Base-by-base conservation (phyloP, 139 green algal genomes). In the Volvox reticuliferus region DNA sequence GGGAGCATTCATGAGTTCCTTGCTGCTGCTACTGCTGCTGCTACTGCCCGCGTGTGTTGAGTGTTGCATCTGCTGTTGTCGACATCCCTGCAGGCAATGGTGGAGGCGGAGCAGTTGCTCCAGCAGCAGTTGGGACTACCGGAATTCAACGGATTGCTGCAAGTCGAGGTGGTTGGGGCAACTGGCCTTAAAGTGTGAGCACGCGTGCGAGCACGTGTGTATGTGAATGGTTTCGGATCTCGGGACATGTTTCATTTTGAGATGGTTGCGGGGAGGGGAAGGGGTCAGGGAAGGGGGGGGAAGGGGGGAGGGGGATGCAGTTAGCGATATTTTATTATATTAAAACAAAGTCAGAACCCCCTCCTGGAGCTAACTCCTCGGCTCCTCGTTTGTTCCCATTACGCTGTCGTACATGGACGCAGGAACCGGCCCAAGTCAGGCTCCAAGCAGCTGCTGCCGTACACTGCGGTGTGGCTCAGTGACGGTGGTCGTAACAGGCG, bases 91-190 rank as follows among this genome's bases (percentile, higher is more conserved):
- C 36, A 84, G 55, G 89, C 89, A 6, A 77, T 90, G 76, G 19
- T 75, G 21, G 89, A 92, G 83, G 20, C 76, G 2, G 35, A 73
- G 36, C 73, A 84, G 30, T 55, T 88, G 65, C 82, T 92, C 36
- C 33, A 65, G 9, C 82, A 80, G 73, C 83, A 90, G 76, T 67
- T 76, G 18, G 35, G 21, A 30, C 89, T 92, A 26, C 83, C 89
- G 0, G 76, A 55, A 26, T 92, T 92, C 82, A 90, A 82, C 36
- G 89, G 81, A 0, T 77, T 92, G 82, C 76, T 92, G 83, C 61
- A 77, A 37, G 82, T 89, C 21, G 14, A 69, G 63, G 30, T 89
- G 32, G 33, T 69, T 44, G 88, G 79, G 30, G 77, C 61, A 14
- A 30, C 77, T 35, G 82, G 82, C 18, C 82, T 88, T 36, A 88